Percentiles rank a stretch among this genome's conserved stretches.
Conservation (phyloP, 1,284 basidiomycete genomes). For the Coniferiporia weirii region DNA sequence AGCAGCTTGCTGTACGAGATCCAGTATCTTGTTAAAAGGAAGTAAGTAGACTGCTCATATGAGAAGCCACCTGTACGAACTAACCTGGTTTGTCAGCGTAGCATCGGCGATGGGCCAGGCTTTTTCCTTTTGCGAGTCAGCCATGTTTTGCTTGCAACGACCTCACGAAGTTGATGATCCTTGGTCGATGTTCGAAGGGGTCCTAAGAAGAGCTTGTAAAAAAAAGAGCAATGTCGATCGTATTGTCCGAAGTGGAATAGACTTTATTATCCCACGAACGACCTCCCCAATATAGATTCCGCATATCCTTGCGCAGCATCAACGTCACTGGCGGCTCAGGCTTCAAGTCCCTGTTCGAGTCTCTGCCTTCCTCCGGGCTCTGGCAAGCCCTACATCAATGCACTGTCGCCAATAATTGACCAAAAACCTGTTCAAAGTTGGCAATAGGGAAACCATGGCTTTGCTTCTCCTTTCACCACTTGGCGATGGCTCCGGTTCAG, state of each 20-base stretch:
- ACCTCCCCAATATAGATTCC: not conserved
- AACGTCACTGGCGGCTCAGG: too few species aligned
- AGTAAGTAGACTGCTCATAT: not conserved
- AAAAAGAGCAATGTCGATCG: not conserved
- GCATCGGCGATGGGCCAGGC: conserved; percentile 93
- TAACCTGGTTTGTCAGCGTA: conserved; percentile 88
- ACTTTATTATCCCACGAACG: conserved; percentile 4
- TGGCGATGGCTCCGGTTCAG: conserved; percentile 39
- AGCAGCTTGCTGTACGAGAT: conserved; percentile 83
- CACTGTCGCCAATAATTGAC: not conserved
- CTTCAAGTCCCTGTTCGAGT: not conserved
- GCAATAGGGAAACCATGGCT: not conserved
- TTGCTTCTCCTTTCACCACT: not conserved
- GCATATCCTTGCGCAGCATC: too few species aligned
- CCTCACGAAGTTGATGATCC: conserved; percentile 21
- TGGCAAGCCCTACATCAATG: not conserved
- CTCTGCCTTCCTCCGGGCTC: not conserved
- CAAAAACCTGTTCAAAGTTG: not conserved
- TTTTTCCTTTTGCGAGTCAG: conserved; percentile 53
- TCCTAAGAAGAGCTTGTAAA: not conserved
- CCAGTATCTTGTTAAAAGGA: conserved; percentile 66
- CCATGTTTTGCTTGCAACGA: conserved; percentile 37
- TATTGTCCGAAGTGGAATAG: not conserved
- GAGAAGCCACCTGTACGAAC: conserved; percentile 21
- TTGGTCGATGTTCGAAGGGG: conserved; percentile 15